phyloP scores from a whole-genome alignment of 2,329 filamentous ascomycete genomes.

The Aureobasidium subglaciale region DNA sequence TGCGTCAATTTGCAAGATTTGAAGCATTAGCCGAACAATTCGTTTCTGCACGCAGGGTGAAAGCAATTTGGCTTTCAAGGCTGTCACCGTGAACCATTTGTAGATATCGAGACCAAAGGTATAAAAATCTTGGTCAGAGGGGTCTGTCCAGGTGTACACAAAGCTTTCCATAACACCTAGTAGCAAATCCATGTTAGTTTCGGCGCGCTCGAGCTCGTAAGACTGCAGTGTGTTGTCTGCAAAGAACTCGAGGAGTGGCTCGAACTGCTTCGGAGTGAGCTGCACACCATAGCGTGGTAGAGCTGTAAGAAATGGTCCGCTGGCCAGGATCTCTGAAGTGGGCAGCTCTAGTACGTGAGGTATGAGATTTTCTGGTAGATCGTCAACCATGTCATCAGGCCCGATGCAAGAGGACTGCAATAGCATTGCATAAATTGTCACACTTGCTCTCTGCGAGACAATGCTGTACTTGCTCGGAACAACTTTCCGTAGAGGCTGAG shows the following conservation, averaged over 20 bases:
- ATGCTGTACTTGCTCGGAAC: background rate
- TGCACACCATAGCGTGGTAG: slow-evolving; percentile 20
- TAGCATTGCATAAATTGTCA: slow-evolving; percentile 7
- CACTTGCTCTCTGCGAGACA: background rate
- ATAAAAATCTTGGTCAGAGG: slow-evolving; percentile 51
- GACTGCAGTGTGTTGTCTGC: slow-evolving; percentile 43
- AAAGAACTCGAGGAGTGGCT: slow-evolving; percentile 41
- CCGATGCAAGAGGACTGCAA: background rate
- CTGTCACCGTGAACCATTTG: slow-evolving; percentile 62
- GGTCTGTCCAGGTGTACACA: slow-evolving; percentile 55
- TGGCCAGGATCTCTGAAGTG: slow-evolving; percentile 19
- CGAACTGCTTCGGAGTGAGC: slow-evolving; percentile 29
- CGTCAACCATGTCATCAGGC: background rate
- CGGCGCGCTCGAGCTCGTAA: slow-evolving; percentile 63
- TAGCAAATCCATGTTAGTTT: slow-evolving; percentile 61
- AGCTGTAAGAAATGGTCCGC: slow-evolving; percentile 20
- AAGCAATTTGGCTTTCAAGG: slow-evolving; percentile 60
- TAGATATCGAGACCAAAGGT: slow-evolving; percentile 70
- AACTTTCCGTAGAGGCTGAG: background rate
- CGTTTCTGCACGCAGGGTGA: slow-evolving; percentile 62
- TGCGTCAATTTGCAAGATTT: slow-evolving; percentile 59
- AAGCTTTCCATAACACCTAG: slow-evolving; percentile 62
- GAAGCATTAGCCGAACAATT: slow-evolving; percentile 62
- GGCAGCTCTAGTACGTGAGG: background rate
- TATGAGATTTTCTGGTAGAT: background rate